Evolutionary conservation across 2,329 filamentous ascomycete genomes (phyloP).

Genomic region (Rachicladosporium sp.): DNA sequence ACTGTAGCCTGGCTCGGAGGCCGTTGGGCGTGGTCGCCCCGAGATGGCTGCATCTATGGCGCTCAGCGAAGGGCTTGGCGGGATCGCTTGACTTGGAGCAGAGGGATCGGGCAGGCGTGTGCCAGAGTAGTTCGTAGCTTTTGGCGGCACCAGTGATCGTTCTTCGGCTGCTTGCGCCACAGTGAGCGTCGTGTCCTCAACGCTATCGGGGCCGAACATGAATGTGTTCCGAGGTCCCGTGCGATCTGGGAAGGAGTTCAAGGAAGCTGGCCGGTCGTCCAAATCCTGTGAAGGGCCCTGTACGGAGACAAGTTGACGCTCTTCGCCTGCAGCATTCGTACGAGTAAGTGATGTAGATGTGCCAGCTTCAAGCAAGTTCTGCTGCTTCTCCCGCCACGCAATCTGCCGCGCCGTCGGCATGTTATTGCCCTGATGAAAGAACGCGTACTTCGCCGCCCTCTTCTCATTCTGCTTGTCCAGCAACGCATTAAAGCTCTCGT

Average conservation of each 20-base stretch:
- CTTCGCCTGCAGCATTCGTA: constrained; percentile 15
- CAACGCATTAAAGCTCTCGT: constrained; percentile 89
- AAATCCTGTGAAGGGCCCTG: constrained; percentile 44
- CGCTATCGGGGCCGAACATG: constrained; percentile 68
- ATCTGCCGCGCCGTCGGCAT: constrained; percentile 53
- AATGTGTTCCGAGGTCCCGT: constrained; percentile 60
- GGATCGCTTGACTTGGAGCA: constrained; percentile 29
- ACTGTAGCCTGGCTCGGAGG: constrained; percentile 47
- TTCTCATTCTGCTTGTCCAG: constrained; percentile 85
- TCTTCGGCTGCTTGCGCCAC: constrained; percentile 56
- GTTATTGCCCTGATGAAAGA: constrained; percentile 83
- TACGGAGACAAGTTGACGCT: constrained; percentile 11
- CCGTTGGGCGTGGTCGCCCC: constrained; percentile 51
- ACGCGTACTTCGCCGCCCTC: constrained; percentile 70
- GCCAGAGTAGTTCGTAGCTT: constrained; percentile 67
- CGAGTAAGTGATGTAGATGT: constrained; percentile 13
- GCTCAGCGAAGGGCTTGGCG: constrained; percentile 71
- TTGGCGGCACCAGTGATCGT: constrained; percentile 61
- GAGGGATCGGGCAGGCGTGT: constrained; percentile 49
- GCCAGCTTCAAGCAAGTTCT: constrained; percentile 44
- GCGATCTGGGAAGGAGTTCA: constrained; percentile 57
- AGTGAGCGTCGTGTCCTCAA: constrained; percentile 45
- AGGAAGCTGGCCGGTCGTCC: constrained; percentile 60
- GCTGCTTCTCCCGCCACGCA: constrained; percentile 43
- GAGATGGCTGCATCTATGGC: constrained; percentile 75